These are phyloP conservation scores for Diplogelasinospora grovesii DNA, from an alignment of 495 filamentous ascomycete genomes.

Conservation along the genomic window DNA sequence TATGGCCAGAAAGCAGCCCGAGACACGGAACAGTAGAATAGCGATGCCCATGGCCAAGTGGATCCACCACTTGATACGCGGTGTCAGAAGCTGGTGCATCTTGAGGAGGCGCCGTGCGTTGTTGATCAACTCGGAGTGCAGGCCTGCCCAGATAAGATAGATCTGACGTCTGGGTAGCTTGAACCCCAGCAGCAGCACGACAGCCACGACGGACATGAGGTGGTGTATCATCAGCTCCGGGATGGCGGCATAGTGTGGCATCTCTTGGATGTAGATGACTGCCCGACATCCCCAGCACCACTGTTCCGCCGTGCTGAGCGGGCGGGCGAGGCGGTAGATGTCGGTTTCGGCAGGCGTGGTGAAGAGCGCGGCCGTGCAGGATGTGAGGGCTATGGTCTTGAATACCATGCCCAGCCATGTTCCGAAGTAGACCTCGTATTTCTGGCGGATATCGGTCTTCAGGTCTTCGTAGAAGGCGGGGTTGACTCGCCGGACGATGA, in stretches of 20 bases:
- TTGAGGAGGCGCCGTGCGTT: conserved; percentile 12
- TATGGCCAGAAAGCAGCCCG: conserved; percentile 13
- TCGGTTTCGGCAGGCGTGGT: conserved; percentile 15
- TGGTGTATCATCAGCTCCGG: conserved; percentile 22
- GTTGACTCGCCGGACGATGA: conserved; percentile 6
- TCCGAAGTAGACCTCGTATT: conserved; percentile 19
- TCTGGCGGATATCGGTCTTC: conserved; percentile 13
- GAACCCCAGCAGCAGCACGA: conserved; percentile 11
- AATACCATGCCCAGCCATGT: conserved; percentile 15
- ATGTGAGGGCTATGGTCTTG: conserved; percentile 12
- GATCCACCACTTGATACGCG: conserved; percentile 11
- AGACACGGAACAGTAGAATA: conserved; percentile 12
- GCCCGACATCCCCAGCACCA: conserved; percentile 24
- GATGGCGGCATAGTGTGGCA: conserved; percentile 11
- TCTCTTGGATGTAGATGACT: conserved; percentile 18
- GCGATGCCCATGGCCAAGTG: conserved; percentile 3
- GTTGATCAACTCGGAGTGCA: conserved; percentile 15
- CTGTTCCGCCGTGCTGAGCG: conserved; percentile 16
- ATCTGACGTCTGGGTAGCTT: conserved; percentile 17
- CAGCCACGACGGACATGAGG: conserved; percentile 15
- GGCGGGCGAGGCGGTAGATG: conserved; percentile 11
- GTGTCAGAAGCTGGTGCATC: conserved; percentile 13
- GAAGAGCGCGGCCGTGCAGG: conserved; percentile 12
- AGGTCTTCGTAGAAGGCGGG: conserved; percentile 15
- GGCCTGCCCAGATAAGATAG: conserved; percentile 15